A percentile compares a stretch with the other conserved stretches of the same genome.
phyloP scores from a whole-genome alignment of 164 flowering plant species.

The Stephania yunnanensis region DNA sequence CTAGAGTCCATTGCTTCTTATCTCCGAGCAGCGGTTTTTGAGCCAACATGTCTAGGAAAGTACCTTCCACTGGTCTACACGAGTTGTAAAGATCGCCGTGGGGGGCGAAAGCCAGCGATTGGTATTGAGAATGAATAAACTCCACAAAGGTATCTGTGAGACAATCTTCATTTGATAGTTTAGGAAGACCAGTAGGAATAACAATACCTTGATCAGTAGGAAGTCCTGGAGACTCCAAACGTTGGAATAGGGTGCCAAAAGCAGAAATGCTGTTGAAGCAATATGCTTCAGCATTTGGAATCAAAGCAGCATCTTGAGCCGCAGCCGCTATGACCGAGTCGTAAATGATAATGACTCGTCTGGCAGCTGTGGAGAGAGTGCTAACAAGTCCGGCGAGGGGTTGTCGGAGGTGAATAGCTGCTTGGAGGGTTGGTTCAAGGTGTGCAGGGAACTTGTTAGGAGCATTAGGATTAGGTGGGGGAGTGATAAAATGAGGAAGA shows the following conservation, averaged over 20 bases:
- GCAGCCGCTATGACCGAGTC: conserved; percentile 39
- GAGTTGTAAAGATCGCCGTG: conserved; percentile 45
- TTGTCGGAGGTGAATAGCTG: conserved; percentile 28
- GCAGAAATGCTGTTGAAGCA: conserved; percentile 37
- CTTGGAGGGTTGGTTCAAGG: conserved; percentile 28
- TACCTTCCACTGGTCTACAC: conserved; percentile 34
- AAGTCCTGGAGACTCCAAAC: conserved; percentile 21
- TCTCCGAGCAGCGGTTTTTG: conserved; percentile 3
- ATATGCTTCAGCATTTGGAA: conserved; percentile 41
- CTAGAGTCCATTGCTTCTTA: conserved; percentile 41
- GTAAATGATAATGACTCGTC: conserved; percentile 32
- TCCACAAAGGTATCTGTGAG: conserved; percentile 30
- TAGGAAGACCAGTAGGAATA: background rate
- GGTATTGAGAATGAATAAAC: conserved; percentile 21
- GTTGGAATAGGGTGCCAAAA: conserved; percentile 10
- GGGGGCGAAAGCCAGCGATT: conserved; percentile 9
- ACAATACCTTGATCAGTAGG: conserved; percentile 9
- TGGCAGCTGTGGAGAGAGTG: conserved; percentile 20
- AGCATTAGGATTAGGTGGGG: conserved; percentile 36
- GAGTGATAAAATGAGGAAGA: conserved; percentile 26
- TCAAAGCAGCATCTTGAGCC: conserved; percentile 24
- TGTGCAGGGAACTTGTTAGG: conserved; percentile 33
- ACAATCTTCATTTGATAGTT: conserved; percentile 38
- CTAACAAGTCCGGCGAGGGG: conserved; percentile 29
- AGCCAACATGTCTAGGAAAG: conserved; percentile 26